Base-by-base conservation (phyloP, 805 yeast species). In the Wickerhamia fluorescens region DNA sequence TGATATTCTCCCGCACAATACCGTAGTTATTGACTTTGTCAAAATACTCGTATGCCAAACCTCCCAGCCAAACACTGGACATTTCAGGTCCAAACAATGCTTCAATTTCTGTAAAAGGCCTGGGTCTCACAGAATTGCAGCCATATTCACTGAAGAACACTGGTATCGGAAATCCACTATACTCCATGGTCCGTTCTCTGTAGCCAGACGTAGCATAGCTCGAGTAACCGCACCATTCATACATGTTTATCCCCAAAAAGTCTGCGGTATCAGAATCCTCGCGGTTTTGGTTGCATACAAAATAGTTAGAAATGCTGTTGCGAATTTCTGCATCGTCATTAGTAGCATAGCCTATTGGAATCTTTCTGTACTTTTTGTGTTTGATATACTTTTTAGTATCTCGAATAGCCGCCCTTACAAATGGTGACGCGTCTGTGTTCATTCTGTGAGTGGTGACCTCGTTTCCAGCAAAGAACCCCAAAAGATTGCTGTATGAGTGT, bases 221-320 rank as follows among this genome's bases (percentile, higher is more conserved):
- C 10, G 64, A 58, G 35, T 54, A 57, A 2, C 65, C 65, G 47
- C 67, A 60, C 67, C 67, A 60, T 38, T 57, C 63, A 35, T 58
- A 59, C 52, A 58, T 57, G 34, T 56, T 59, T 16, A 59, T 34
- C 3, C 56, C 64, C 25, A 57, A 47, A 42, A 60, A 58, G 31
- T 59, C 65, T 9, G 50, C 58, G 7, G 29, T 16, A 12, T 29
- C 17, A 14, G 25, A 11, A 14, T 33, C 14, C 14, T 27, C 23
- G 2, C 14, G 16, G n/a, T 41, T 40, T 7, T 41, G 16, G n/a
- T 23, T 47, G 36, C 65, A 60, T 22, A 46, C 49, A 28, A 58
- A 50, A 39, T 57, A 60, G 24, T 49, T 39, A 17, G 62, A 46
- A 5, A 56, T 27, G 19, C 36, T 32, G 25, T 37, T 30, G 21